Evolutionary conservation across 345 rosid species (phyloP).

Genomic region (Eucalyptus lansdowneana): DNA sequence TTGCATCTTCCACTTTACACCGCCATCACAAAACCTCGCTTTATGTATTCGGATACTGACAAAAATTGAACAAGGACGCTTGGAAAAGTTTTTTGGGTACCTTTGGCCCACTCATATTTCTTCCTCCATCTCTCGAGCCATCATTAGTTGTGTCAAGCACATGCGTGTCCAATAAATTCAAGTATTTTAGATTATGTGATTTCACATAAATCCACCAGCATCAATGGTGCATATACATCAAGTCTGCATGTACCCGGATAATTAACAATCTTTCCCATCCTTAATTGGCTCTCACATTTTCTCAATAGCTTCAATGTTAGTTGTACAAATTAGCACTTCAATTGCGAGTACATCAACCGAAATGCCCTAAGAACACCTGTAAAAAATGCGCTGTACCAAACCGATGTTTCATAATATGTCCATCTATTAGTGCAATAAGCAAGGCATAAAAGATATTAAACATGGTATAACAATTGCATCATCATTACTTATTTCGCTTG

Average conservation of each 20-base stretch:
- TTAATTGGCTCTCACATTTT: neutral
- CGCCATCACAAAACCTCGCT: neutral
- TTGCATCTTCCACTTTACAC: neutral
- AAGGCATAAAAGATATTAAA: neutral
- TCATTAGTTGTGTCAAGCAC: neutral
- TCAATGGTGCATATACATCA: neutral
- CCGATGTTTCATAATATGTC: neutral
- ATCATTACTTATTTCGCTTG: neutral
- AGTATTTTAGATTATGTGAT: neutral
- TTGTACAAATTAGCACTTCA: neutral
- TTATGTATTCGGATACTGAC: neutral
- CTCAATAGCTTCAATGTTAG: neutral
- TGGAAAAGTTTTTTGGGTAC: neutral
- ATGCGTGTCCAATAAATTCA: neutral
- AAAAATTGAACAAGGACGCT: neutral
- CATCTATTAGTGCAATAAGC: neutral
- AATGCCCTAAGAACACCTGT: fast-evolving
- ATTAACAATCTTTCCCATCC: neutral
- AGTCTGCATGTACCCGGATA: neutral
- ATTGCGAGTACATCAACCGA: neutral
- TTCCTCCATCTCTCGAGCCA: neutral
- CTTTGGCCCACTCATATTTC: neutral
- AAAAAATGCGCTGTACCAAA: neutral
- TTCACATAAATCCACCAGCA: neutral
- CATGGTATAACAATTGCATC: neutral